These are phyloP conservation scores for Corynascus novoguineensis DNA, from an alignment of 495 filamentous ascomycete species.

Conservation along the genomic window DNA sequence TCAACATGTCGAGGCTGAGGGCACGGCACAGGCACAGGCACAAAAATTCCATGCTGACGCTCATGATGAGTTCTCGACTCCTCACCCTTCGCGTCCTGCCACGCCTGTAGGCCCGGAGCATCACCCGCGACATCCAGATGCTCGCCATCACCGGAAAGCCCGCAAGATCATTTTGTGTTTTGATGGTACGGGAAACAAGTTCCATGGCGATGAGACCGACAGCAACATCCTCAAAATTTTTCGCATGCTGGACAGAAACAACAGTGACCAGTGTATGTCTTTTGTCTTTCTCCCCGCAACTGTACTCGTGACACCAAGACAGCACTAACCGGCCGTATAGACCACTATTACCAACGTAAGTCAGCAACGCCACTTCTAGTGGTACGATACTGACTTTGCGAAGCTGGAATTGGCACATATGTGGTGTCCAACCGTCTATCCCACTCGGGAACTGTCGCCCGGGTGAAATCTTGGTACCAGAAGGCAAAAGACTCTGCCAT, in stretches of 20 bases:
- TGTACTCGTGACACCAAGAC: neutral
- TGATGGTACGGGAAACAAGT: slow-evolving; percentile 87
- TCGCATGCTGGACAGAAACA: slow-evolving; percentile 53
- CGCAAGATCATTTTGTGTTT: slow-evolving; percentile 72
- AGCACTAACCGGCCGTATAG: slow-evolving; percentile 29
- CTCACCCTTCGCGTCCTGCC: slow-evolving; percentile 21
- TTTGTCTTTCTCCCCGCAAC: neutral
- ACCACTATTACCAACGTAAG: slow-evolving; percentile 66
- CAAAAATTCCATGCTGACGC: neutral
- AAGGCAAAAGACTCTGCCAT: slow-evolving; percentile 84
- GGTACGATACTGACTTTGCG: slow-evolving; percentile 28
- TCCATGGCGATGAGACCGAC: slow-evolving; percentile 71
- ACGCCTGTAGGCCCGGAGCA: slow-evolving; percentile 14
- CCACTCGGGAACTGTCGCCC: slow-evolving; percentile 57
- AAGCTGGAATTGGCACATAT: slow-evolving; percentile 81
- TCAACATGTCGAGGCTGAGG: neutral
- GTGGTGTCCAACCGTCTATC: slow-evolving; percentile 62
- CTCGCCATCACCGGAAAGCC: slow-evolving; percentile 19
- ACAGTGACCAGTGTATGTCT: slow-evolving; percentile 46
- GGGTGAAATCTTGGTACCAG: slow-evolving; percentile 66
- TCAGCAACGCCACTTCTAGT: neutral
- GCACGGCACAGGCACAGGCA: neutral
- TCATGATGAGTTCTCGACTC: slow-evolving; percentile 22
- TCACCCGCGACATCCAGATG: neutral
- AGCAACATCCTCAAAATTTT: slow-evolving; percentile 91